phyloP scores from a whole-genome alignment of 2,329 filamentous ascomycete genomes.

The Lecanicillium sp. region DNA sequence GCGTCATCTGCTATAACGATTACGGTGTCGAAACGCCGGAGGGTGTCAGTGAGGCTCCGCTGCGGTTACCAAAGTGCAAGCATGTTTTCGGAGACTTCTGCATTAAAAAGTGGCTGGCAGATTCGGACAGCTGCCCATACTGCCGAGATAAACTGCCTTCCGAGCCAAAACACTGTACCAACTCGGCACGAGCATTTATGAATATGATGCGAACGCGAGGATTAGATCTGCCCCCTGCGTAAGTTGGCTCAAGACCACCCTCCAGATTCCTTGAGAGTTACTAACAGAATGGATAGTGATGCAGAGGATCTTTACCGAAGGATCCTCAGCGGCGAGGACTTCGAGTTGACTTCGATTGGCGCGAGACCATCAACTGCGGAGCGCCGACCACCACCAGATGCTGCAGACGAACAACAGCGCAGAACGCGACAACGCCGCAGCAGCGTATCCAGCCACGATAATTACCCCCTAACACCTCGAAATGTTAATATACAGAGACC shows the following conservation, averaged over 20 bases:
- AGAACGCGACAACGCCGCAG: conserved; percentile 2
- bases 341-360: neutral
- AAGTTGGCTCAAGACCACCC: too few relatives aligned
- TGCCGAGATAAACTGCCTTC: conserved; percentile 55
- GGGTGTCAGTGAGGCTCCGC: conserved; percentile 46
- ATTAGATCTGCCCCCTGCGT: neutral
- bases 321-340: conserved; percentile 3
- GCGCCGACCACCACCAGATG: neutral
- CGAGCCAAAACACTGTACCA: conserved; percentile 24
- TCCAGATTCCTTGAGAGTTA: neutral
- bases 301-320: conserved; percentile 3
- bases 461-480: too few relatives aligned
- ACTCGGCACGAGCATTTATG: conserved; percentile 20
- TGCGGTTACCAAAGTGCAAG: conserved; percentile 54
- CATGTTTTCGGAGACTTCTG: conserved; percentile 58
- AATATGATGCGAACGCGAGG: conserved; percentile 22
- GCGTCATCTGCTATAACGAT: conserved; percentile 59
- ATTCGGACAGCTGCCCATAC: conserved; percentile 56
- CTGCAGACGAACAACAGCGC: neutral
- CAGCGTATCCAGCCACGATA: conserved; percentile 1
- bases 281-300: neutral
- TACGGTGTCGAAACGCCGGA: conserved; percentile 51
- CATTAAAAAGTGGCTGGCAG: conserved; percentile 58
- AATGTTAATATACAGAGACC: too few relatives aligned
- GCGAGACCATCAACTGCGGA: neutral